Evolutionary conservation across 352 stramenopile species (phyloP), one percentile per base, ranked within the genome.

Genomic region (Pythium utonaiense): DNA sequence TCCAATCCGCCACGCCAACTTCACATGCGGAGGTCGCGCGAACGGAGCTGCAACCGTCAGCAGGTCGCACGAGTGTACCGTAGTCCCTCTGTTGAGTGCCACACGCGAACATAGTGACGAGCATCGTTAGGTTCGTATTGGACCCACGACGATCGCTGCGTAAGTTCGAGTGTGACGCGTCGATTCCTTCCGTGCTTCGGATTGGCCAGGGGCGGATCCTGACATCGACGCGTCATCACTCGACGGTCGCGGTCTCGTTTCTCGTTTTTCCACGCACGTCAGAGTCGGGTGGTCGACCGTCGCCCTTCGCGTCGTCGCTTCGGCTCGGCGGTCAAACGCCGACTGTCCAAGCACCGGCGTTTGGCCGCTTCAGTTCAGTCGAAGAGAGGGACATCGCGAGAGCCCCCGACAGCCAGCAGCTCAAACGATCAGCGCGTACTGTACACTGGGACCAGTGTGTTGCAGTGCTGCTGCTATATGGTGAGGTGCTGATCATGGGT

Each of bases 1-100:
- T 27, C 4, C n/a, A 24, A 21, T 19, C 19, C 12, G 14, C 16
- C 19, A 14, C 24, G 51, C 47, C 54, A 62, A 62, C 54, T 62
- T 62, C 54, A 62, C 54, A 34, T 62, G 53, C 24, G 44, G 10
- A 56, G 22, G 57, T 57, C 38, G 60, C 61, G n/a, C 54, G 54
- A 63, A 57, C 13, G 41, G n/a, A 27, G 33, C 9, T 42, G 47
- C 19, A 49, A 67, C 53, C 52, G 53, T 53, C 21, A 19, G 22
- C 2, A 57, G 53, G 61, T 68, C 27, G 30, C 61, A 40, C 40
- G 52, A 61, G 55, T 53, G 50, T 60, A 47, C 28, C 28, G 28
- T 33, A 33, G 28, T 33, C 28, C 28, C 28, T 9, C 5, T 33
- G n/a, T n/a, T n/a, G n/a, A n/a, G n/a, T n/a, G n/a, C n/a, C n/a